Evolutionary conservation across 768 basidiomycete species (phyloP), one percentile per base, ranked within the genome.

Genomic region (Termitomyces heimii): DNA sequence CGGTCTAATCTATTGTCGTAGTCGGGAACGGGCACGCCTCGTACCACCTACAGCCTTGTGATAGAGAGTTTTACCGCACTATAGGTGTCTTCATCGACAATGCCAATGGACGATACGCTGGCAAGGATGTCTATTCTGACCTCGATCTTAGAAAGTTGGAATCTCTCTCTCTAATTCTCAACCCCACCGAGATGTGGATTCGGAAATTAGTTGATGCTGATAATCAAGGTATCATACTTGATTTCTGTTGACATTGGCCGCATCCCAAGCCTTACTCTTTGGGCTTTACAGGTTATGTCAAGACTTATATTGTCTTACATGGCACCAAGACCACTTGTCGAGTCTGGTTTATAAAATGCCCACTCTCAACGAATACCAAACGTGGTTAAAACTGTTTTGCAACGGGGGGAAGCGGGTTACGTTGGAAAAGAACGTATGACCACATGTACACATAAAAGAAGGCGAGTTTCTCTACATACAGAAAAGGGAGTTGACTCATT

Each of bases 401-500:
- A 67, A 26, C 69, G 82, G 34, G 74, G 75, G 13, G 75, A 75
- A 35, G 81, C 73, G 1, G 83, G 79, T 4, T 67, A 81, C 60
- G 67, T 84, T 9, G 83, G 83, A 84, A 12, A 74, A 77, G 64
- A 79, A 83, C 45, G 61, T 77, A 26, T 84, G 82, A 82, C 73
- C 75, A 2, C 71, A 82, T 58, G 79, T 86, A 20, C 76, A 84
- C 57, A 62, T 62, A 34, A 59, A 54, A 35, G 63, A 63, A 40
- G 58, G 63, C 54, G n/a, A 50, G 45, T 37, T 13, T 20, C 22
- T 45, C 24, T 31, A 45, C 37, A 16, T 32, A 26, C 9, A 40
- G 20, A 40, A 3, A 20, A 44, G 37, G 16, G 37, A 20, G 16
- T 31, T 42, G 24, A 49, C 39, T 53, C 14, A 45, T 8, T 45